A percentile compares a stretch with the other conserved stretches of the same genome.
Conservation (phyloP, 2,329 filamentous ascomycete species). For the Apiospora malaysiana region DNA sequence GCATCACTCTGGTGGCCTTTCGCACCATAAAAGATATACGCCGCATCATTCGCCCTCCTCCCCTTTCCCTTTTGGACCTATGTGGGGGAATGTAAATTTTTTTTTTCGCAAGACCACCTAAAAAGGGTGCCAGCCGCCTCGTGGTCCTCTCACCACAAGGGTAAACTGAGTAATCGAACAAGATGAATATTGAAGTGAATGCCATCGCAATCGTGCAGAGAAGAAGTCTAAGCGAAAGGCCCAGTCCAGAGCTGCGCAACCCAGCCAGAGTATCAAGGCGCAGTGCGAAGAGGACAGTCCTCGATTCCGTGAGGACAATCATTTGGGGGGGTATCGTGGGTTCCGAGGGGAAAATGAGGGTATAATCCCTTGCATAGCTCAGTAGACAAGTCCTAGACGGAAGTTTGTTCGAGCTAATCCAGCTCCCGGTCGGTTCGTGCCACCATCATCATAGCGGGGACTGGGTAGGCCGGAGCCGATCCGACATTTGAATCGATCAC, state of each 20-base stretch:
- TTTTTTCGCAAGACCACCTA: conserved; percentile 33
- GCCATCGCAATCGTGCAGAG: conserved; percentile 58
- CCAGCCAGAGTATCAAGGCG: conserved; percentile 7
- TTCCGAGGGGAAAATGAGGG: conserved; percentile 9
- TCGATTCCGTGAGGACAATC: conserved; percentile 17
- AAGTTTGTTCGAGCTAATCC: conserved; percentile 6
- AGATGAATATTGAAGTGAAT: conserved; percentile 50
- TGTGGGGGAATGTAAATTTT: conserved; percentile 29
- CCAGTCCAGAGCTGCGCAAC: conserved; percentile 4
- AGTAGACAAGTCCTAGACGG: conserved; percentile 16
- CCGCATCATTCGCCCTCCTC: conserved; percentile 36
- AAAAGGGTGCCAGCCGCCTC: conserved; percentile 39
- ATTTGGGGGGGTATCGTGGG: conserved; percentile 16
- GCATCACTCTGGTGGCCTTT: conserved; percentile 15
- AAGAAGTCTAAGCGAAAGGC: conserved; percentile 52
- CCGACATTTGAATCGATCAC: conserved; percentile 10
- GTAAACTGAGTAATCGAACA: conserved; percentile 44
- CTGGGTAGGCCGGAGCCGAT: conserved; percentile 4
- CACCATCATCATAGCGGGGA: conserved; percentile 19
- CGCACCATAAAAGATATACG: conserved; percentile 37
- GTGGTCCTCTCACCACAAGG: conserved; percentile 40
- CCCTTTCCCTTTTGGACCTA: conserved; percentile 34
- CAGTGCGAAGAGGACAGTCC: conserved; percentile 18
- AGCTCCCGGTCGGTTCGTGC: conserved; percentile 18
- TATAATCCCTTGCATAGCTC: conserved; percentile 20